Base-by-base conservation (phyloP, 371 early-diverging fungal species). In the Vairimorpha apis region DNA sequence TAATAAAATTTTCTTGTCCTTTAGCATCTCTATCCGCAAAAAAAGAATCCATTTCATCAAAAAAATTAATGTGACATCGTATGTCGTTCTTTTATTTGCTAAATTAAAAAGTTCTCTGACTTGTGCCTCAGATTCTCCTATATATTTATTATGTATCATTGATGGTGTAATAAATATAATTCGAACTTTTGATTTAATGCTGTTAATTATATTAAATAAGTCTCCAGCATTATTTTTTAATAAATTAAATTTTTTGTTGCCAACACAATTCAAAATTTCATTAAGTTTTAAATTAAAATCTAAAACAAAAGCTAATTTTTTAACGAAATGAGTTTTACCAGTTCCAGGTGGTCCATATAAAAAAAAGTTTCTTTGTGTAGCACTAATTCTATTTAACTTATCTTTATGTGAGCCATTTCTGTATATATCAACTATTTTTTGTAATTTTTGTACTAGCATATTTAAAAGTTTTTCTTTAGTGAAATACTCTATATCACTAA, bases 331-430 rank as follows among this genome's bases (percentile, higher is more conserved):
- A 5, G 81, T 78, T 64, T 81, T 81, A 32, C 81, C 81, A 16
- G 81, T 81, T 38, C 81, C 81, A 18, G 81, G 78, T 37, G 66
- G 60, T 16, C 81, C 81, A 55, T 76, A 76, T 2, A 81, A 55
- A n/a, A 81, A 25, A 35, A 75, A 56, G 41, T 79, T 79, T 38
- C 69, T 70, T 32, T 37, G 33, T 2, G 69, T 53, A 30, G 67
- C n/a, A n/a, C n/a, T n/a, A n/a, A n/a, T n/a, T n/a, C n/a, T n/a
- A n/a, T n/a, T n/a, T n/a, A n/a, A n/a, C n/a, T n/a, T n/a, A n/a
- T n/a, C n/a, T n/a, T n/a, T n/a, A n/a, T n/a, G n/a, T n/a, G n/a
- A n/a, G n/a, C n/a, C n/a, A n/a, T n/a, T n/a, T n/a, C n/a, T n/a
- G n/a, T n/a, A n/a, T n/a, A n/a, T n/a, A n/a, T n/a, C n/a, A n/a